Conservation (phyloP, 805 yeast genomes). For the Yamadazyma paraphyllophila region DNA sequence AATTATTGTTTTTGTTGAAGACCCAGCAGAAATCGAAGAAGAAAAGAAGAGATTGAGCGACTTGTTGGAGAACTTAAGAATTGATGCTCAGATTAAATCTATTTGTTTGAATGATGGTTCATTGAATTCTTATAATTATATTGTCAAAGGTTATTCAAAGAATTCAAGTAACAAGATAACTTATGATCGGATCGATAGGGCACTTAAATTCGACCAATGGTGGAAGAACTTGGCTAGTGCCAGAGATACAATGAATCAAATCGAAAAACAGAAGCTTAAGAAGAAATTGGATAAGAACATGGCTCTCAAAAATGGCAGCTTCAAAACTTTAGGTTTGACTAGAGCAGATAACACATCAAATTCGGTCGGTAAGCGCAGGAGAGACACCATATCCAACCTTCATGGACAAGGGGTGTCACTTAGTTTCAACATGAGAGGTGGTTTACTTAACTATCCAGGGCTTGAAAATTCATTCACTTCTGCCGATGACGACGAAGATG, state of each 20-base stretch:
- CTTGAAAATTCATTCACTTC: conserved; percentile 17
- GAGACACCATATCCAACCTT: conserved; percentile 58
- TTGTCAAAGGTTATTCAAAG: conserved; percentile 64
- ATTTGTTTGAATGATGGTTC: conserved; percentile 60
- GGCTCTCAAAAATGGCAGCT: not conserved
- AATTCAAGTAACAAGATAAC: conserved; percentile 23
- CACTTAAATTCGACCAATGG: conserved; percentile 72
- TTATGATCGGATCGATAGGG: conserved; percentile 46
- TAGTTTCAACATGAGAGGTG: conserved; percentile 66
- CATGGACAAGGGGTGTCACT: conserved; percentile 69
- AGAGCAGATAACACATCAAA: conserved; percentile 3
- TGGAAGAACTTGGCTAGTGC: conserved; percentile 71
- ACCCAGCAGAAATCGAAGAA: conserved; percentile 61
- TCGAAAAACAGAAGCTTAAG: conserved; percentile 24
- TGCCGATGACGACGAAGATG: conserved; percentile 13
- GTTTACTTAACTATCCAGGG: conserved; percentile 26
- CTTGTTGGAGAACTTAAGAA: conserved; percentile 73
- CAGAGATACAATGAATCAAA: conserved; percentile 42
- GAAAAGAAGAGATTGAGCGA: conserved; percentile 63
- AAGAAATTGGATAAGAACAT: conserved; percentile 8
- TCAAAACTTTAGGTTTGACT: conserved; percentile 10
- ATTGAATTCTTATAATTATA: conserved; percentile 64
- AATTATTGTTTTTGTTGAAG: conserved; percentile 88
- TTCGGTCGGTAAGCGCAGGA: conserved; percentile 25
- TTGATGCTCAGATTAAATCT: conserved; percentile 77